phyloP scores from a whole-genome alignment of 2,329 filamentous ascomycete genomes.

The Golovinomyces cichoracearum region DNA sequence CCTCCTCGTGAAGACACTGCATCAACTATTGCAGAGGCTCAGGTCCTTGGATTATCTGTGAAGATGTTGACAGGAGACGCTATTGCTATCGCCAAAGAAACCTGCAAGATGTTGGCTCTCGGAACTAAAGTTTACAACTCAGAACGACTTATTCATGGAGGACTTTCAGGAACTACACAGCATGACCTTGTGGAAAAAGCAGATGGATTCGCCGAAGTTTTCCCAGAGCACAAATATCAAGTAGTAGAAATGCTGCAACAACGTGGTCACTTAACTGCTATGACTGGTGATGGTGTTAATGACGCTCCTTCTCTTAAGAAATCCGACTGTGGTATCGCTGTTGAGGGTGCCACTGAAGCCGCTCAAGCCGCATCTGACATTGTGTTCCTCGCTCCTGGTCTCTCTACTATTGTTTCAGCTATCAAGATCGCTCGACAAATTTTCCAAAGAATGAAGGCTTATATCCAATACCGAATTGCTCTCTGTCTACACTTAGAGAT shows the following conservation, averaged over 20 bases:
- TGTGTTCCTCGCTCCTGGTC: conserved; percentile 74
- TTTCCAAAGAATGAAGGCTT: conserved; percentile 92
- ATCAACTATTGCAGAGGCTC: conserved; percentile 51
- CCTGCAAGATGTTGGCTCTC: conserved; percentile 57
- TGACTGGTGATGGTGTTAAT: conserved; percentile 93
- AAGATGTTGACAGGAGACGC: conserved; percentile 68
- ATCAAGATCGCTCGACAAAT: conserved; percentile 86
- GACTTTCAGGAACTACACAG: conserved; percentile 45
- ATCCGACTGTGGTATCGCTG: conserved; percentile 81
- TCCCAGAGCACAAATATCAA: conserved; percentile 87
- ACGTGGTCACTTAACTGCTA: conserved; percentile 79
- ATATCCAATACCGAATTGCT: conserved; percentile 86
- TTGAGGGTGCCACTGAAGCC: conserved; percentile 75
- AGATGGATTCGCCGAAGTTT: conserved; percentile 84
- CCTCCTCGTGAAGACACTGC: conserved; percentile 55
- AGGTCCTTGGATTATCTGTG: conserved; percentile 49
- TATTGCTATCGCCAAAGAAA: conserved; percentile 57
- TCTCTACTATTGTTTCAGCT: conserved; percentile 76
- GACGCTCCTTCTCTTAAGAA: conserved; percentile 82
- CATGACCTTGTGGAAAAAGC: conserved; percentile 63
- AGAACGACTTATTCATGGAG: conserved; percentile 49
- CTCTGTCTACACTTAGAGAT: conserved; percentile 73
- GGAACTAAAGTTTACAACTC: conserved; percentile 65
- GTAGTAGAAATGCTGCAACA: conserved; percentile 85
- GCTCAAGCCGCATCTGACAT: conserved; percentile 81